Conservation (phyloP, 2,329 filamentous ascomycete genomes). For the Trichophyton benhamiae region DNA sequence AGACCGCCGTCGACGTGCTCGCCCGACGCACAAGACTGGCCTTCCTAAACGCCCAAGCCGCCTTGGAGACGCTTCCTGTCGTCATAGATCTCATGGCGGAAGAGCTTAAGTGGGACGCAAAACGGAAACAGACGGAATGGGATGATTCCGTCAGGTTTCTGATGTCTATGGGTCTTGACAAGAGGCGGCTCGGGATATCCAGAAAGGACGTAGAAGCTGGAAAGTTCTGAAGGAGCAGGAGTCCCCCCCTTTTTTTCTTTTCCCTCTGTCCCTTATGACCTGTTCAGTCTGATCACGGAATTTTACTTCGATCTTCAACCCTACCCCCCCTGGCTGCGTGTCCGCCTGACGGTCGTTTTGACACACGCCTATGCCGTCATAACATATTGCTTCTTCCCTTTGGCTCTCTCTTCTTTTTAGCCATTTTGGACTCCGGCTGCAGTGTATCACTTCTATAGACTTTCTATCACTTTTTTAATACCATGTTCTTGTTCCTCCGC, state of each 20-base stretch:
- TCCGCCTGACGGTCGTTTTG: neutral
- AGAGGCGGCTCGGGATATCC: conserved; percentile 43
- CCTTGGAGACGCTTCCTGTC: conserved; percentile 68
- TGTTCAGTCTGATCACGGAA: neutral
- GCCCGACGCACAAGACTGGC: conserved; percentile 73
- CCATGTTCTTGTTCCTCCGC: neutral
- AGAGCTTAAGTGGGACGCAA: conserved; percentile 59
- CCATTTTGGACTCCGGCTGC: neutral
- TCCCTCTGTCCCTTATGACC: neutral
- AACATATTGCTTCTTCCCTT: neutral
- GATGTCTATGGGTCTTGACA: conserved; percentile 48
- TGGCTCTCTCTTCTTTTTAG: neutral
- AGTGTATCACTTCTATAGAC: neutral
- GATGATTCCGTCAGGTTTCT: conserved; percentile 51
- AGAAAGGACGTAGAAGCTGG: conserved; percentile 45
- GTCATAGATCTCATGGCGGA: conserved; percentile 82
- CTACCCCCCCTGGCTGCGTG: neutral
- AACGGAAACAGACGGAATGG: conserved; percentile 64
- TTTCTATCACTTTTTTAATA: neutral
- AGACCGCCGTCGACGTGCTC: conserved; percentile 78
- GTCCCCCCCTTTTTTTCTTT: neutral
- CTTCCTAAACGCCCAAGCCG: conserved; percentile 84
- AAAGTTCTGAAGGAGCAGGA: neutral
- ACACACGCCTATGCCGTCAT: neutral
- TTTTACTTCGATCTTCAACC: neutral